A percentile compares a stretch with the other conserved stretches of the same genome.
phyloP scores from a whole-genome alignment of 805 yeast species.

The Yamadazyma paraphyllophila region DNA sequence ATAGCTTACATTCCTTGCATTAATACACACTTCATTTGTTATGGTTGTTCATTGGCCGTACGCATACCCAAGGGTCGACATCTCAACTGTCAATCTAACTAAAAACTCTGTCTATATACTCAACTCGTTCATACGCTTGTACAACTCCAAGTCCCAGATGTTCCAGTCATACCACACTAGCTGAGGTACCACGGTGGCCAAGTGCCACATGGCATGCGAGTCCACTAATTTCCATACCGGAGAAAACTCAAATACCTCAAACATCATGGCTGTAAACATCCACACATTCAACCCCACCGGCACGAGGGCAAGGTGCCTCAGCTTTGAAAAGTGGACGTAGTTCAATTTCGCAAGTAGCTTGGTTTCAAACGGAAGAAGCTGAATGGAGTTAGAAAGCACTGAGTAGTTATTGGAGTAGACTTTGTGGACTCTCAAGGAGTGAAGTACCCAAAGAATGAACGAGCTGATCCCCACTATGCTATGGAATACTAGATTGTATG shows the following conservation, averaged over 20 bases:
- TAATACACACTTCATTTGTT: too few species aligned
- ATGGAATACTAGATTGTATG: slow-evolving; percentile 34
- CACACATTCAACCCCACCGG: slow-evolving; percentile 35
- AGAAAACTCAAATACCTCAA: slow-evolving; percentile 36
- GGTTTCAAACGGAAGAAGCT: slow-evolving; percentile 39
- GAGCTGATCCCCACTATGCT: slow-evolving; percentile 29
- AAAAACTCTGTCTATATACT: background rate
- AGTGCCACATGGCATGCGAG: slow-evolving; percentile 94
- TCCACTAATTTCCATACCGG: slow-evolving; percentile 46
- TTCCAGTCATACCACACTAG: slow-evolving; percentile 67
- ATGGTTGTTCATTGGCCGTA: too few species aligned
- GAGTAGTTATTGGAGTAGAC: slow-evolving; percentile 15
- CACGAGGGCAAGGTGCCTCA: slow-evolving; percentile 30
- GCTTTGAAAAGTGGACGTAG: slow-evolving; percentile 20
- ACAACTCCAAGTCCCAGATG: slow-evolving; percentile 43
- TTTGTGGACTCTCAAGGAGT: slow-evolving; percentile 22
- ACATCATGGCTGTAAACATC: slow-evolving; percentile 29
- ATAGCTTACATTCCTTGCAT: slow-evolving; percentile 1
- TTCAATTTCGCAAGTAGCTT: slow-evolving; percentile 32
- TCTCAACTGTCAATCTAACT: too few species aligned
- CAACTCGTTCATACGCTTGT: slow-evolving; percentile 13
- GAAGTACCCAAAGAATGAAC: slow-evolving; percentile 33
- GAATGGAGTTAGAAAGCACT: slow-evolving; percentile 34
- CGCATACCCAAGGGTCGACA: too few species aligned
- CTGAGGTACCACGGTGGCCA: slow-evolving; percentile 81